These are phyloP conservation scores for Avena insularis DNA, from an alignment of 176 grass and related monocot species.

Conservation along the genomic window DNA sequence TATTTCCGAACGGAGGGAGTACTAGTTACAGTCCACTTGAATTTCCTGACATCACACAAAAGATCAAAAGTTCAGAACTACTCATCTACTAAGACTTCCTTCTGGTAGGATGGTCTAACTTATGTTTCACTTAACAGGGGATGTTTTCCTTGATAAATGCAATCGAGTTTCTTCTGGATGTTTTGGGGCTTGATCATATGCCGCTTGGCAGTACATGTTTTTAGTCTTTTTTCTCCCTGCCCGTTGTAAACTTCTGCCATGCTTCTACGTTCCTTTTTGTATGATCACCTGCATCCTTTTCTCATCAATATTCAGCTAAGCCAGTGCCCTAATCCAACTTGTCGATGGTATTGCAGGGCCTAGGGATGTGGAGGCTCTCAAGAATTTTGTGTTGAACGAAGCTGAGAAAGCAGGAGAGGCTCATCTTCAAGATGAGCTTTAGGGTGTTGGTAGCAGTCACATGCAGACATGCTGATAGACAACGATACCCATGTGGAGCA, in stretches of 20 bases:
- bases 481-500: slow-evolving; percentile 1
- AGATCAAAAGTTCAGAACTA: background rate
- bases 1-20: too few species aligned
- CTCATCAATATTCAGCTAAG: background rate
- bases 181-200: background rate
- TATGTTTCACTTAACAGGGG: background rate
- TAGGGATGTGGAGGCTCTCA: slow-evolving; percentile 82
- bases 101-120: background rate
- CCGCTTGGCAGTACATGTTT: background rate
- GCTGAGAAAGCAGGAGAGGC: slow-evolving; percentile 70
- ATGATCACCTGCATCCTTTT: background rate
- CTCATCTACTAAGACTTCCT: background rate
- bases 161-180: background rate
- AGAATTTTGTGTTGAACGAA: slow-evolving; percentile 75
- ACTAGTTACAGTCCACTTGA: background rate
- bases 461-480: background rate
- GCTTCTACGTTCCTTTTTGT: background rate
- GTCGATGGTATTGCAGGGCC: slow-evolving; percentile 53
- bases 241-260: background rate
- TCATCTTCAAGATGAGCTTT: slow-evolving; percentile 41
- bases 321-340: background rate
- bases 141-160: background rate
- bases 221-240: background rate
- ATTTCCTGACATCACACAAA: background rate
- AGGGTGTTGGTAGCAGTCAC: slow-evolving; percentile 7